These are phyloP conservation scores for Cydonia oblonga DNA, from an alignment of 331 rosid species.

Conservation along the genomic window DNA sequence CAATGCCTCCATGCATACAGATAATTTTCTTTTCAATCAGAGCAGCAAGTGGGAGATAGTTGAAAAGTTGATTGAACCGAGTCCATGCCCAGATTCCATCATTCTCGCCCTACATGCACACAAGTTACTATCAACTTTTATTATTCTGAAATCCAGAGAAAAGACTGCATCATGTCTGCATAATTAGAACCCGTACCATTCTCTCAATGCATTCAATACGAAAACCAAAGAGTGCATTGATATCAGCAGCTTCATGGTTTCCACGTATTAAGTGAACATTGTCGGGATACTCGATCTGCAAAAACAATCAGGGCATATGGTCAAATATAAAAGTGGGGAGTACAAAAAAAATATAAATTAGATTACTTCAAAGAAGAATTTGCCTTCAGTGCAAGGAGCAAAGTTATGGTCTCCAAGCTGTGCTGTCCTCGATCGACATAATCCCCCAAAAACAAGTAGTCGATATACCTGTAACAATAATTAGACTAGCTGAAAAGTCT, in stretches of 20 bases:
- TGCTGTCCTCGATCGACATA: constrained; percentile 99
- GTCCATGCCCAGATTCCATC: constrained; percentile 99
- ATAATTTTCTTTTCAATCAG: constrained; percentile 94
- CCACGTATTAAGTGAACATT: constrained; percentile 97
- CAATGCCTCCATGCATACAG: constrained; percentile 99
- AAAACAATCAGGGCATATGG: constrained; percentile 19
- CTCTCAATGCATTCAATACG: constrained; percentile 99
- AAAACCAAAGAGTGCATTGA: constrained; percentile 96
- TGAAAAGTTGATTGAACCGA: constrained; percentile 96
- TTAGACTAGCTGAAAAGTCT: constrained; percentile 12
- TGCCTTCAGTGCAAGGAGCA: constrained; percentile 97
- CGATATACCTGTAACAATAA: constrained; percentile 68
- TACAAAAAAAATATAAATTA: constrained; percentile 11
- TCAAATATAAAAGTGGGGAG: constrained; percentile 9
- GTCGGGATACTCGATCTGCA: constrained; percentile 95
- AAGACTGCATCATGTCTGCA: constrained; percentile 7
- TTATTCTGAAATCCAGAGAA: not conserved
- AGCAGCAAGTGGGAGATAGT: constrained; percentile 95
- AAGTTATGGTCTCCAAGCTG: constrained; percentile 96
- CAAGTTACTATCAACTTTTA: constrained; percentile 20
- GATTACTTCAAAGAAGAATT: constrained; percentile 14
- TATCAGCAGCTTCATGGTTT: constrained; percentile 99
- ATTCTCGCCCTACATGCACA: constrained; percentile 73
- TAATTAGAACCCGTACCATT: constrained; percentile 57
- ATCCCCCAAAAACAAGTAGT: constrained; percentile 98